Evolutionary conservation across 2,329 filamentous ascomycete genomes (phyloP).

Genomic region (Seiridium unicorne): DNA sequence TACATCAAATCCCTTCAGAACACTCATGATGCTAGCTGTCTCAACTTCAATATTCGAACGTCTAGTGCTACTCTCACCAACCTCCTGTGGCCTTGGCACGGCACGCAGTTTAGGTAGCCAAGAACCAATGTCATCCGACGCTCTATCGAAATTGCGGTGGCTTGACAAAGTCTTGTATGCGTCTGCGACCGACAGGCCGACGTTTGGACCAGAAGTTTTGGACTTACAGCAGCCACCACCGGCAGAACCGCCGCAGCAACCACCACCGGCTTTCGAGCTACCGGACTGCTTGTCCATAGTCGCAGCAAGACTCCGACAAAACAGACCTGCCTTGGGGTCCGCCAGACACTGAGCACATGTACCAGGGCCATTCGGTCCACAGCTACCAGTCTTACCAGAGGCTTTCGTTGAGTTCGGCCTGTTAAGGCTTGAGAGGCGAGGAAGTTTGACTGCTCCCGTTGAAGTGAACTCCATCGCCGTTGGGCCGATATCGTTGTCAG

Average conservation of each 20-base stretch:
- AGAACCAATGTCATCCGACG: slow-evolving; percentile 69
- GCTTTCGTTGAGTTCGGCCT: slow-evolving; percentile 21
- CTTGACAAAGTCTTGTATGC: slow-evolving; percentile 77
- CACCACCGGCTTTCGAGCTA: slow-evolving; percentile 29
- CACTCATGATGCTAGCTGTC: slow-evolving; percentile 81
- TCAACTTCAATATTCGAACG: slow-evolving; percentile 72
- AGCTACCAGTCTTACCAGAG: slow-evolving; percentile 34
- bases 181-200: slow-evolving; percentile 72
- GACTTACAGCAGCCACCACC: slow-evolving; percentile 66
- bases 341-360: slow-evolving; percentile 76
- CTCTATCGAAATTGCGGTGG: slow-evolving; percentile 72
- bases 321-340: slow-evolving; percentile 77
- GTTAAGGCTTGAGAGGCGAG: slow-evolving; percentile 35
- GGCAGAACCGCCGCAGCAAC: slow-evolving; percentile 63
- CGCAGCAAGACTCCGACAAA: slow-evolving; percentile 78
- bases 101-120: slow-evolving; percentile 75
- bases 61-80: slow-evolving; percentile 9
- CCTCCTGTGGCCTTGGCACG: slow-evolving; percentile 37
- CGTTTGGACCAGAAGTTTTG: slow-evolving; percentile 35
- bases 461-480: slow-evolving; percentile 59
- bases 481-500: slow-evolving; percentile 59
- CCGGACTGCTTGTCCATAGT: slow-evolving; percentile 46
- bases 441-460: slow-evolving; percentile 60
- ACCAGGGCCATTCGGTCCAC: slow-evolving; percentile 69
- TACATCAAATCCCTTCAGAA: slow-evolving; percentile 78